These are phyloP conservation scores for Alternaria postmessia DNA, from an alignment of 2,329 filamentous ascomycete genomes.

Conservation along the genomic window DNA sequence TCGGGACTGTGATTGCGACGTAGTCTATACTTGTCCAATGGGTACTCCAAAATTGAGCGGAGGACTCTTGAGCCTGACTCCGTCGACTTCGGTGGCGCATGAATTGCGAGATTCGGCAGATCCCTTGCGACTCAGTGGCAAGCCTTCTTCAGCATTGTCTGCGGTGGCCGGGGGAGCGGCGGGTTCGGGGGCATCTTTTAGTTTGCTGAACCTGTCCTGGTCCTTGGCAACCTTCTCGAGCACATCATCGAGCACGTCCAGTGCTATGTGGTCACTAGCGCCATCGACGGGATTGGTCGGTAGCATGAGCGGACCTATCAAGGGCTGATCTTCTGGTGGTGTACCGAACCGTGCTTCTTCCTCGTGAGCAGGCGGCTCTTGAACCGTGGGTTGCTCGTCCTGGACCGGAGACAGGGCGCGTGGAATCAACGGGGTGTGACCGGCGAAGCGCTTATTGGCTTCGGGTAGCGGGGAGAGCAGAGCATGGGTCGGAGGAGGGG, in stretches of 20 bases:
- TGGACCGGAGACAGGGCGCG: constrained; percentile 25
- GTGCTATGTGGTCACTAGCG: constrained; percentile 38
- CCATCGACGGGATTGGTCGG: constrained; percentile 44
- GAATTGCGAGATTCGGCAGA: constrained; percentile 30
- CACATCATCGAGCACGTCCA: constrained; percentile 38
- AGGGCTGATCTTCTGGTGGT: constrained; percentile 31
- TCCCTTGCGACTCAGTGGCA: constrained; percentile 30
- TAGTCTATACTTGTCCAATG: constrained; percentile 36
- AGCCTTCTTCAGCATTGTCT: constrained; percentile 3
- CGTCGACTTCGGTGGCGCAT: constrained; percentile 36
- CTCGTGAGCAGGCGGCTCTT: constrained; percentile 17
- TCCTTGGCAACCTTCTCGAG: constrained; percentile 37
- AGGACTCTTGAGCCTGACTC: constrained; percentile 47
- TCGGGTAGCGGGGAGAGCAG: constrained; percentile 44
- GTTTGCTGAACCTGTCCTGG: constrained; percentile 28
- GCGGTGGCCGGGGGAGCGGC: neutral
- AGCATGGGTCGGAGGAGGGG: constrained; percentile 43
- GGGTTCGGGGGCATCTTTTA: constrained; percentile 26
- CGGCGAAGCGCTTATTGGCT: constrained; percentile 46
- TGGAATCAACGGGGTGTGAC: constrained; percentile 48
- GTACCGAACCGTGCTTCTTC: constrained; percentile 19
- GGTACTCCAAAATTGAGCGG: constrained; percentile 48
- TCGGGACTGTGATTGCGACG: neutral
- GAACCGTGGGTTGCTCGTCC: constrained; percentile 15
- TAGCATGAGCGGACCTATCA: constrained; percentile 45